Conservation (phyloP, 441 rosid genomes). For the Adansonia grandidieri region DNA sequence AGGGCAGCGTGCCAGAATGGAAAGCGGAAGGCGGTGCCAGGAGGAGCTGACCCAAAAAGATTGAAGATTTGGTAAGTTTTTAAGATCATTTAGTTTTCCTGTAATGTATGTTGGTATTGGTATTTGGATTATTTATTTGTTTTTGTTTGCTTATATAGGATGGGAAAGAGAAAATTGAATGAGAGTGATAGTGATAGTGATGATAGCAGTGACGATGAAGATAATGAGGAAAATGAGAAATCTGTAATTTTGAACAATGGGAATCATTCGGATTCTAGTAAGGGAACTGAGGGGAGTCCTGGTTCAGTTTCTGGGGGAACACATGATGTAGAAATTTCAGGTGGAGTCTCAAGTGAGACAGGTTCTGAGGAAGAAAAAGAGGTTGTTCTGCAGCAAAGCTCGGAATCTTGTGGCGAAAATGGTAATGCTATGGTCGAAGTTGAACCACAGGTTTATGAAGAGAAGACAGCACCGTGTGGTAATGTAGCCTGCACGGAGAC, state of each 20-base stretch:
- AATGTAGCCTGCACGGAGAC: conserved; percentile 23
- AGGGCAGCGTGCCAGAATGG: conserved; percentile 56
- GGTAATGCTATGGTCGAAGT: conserved; percentile 24
- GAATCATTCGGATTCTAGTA: conserved; percentile 44
- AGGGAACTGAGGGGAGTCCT: conserved; percentile 57
- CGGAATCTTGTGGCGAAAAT: conserved; percentile 37
- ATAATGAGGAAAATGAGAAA: conserved; percentile 53
- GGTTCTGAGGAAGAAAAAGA: conserved; percentile 68
- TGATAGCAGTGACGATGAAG: conserved; percentile 56
- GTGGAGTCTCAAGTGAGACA: conserved; percentile 45
- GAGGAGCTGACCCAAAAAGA: conserved; percentile 50
- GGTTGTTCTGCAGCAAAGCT: conserved; percentile 35
- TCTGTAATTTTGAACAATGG: conserved; percentile 54
- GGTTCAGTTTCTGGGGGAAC: conserved; percentile 52
- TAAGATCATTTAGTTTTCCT: neutral
- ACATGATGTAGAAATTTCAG: conserved; percentile 40
- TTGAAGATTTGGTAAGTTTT: conserved; percentile 75
- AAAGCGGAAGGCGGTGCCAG: conserved; percentile 46
- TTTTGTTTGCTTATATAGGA: conserved; percentile 46
- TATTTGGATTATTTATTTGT: neutral
- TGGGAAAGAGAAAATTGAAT: conserved; percentile 70
- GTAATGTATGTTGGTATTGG: conserved; percentile 11
- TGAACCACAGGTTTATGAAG: conserved; percentile 38
- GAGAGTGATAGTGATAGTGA: conserved; percentile 70
- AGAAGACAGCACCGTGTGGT: conserved; percentile 23